A percentile compares a stretch with the other conserved stretches of the same genome.
These are phyloP conservation scores for Penicillium angulare DNA, from an alignment of 495 filamentous ascomycete species.

Conservation along the genomic window DNA sequence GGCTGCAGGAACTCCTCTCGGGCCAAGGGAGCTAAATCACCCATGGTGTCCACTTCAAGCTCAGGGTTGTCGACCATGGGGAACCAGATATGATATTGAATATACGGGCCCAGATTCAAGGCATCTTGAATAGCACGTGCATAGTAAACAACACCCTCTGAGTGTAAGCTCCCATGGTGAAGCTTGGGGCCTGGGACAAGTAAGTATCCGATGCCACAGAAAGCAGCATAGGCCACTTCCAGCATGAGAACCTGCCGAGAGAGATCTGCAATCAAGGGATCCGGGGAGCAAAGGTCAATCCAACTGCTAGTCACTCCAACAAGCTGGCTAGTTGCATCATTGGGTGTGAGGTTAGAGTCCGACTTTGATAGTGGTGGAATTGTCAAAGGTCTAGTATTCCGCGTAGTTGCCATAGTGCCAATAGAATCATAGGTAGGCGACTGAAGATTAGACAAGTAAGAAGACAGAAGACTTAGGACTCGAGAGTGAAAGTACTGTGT, in stretches of 20 bases:
- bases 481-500: conserved; percentile 77
- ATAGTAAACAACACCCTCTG: conserved; percentile 63
- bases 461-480: conserved; percentile 63
- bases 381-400: conserved; percentile 48
- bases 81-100: conserved; percentile 77
- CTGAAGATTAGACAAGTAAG: conserved; percentile 46
- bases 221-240: conserved; percentile 91
- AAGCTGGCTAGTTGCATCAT: conserved; percentile 66
- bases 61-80: conserved; percentile 68
- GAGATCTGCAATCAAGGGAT: conserved; percentile 76
- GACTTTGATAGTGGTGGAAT: conserved; percentile 68
- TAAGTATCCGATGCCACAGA: conserved; percentile 83
- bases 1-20: conserved; percentile 49
- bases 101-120: conserved; percentile 66
- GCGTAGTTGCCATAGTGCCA: conserved; percentile 36
- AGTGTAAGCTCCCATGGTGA: conserved; percentile 43
- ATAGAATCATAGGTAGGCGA: conserved; percentile 28
- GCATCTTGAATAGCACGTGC: conserved; percentile 82
- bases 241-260: conserved; percentile 86
- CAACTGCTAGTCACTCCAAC: conserved; percentile 76
- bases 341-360: conserved; percentile 74
- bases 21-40: conserved; percentile 58
- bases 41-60: conserved; percentile 52
- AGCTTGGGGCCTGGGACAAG: conserved; percentile 73
- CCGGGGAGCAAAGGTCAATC: conserved; percentile 84